Conservation (phyloP, 2,329 filamentous ascomycete genomes). For the Aspergillus jensenii region DNA sequence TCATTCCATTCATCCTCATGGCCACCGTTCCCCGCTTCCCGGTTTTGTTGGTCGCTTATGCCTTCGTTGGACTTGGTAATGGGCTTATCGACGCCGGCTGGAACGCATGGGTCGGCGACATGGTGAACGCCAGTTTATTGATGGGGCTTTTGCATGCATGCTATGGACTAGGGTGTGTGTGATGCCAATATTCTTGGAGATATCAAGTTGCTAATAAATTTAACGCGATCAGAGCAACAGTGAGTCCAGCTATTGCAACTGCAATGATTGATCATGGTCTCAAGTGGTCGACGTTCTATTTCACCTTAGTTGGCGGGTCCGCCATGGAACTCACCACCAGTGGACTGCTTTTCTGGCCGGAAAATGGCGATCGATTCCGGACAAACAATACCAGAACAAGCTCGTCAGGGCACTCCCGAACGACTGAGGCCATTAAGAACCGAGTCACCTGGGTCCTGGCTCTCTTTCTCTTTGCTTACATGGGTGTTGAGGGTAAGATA, state of each 20-base stretch:
- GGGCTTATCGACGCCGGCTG: slow-evolving; percentile 52
- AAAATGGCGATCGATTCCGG: slow-evolving; percentile 7
- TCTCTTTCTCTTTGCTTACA: slow-evolving; percentile 52
- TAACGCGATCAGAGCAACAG: slow-evolving; percentile 6
- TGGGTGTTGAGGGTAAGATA: slow-evolving; percentile 65
- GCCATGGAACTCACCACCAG: slow-evolving; percentile 7
- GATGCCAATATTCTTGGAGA: not conserved
- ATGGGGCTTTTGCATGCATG: slow-evolving; percentile 71
- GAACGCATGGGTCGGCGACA: slow-evolving; percentile 66
- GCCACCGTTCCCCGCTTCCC: slow-evolving; percentile 36
- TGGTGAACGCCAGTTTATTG: slow-evolving; percentile 70
- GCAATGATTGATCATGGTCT: slow-evolving; percentile 13
- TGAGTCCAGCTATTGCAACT: slow-evolving; percentile 13
- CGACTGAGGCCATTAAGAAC: slow-evolving; percentile 10
- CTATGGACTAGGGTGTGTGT: slow-evolving; percentile 62
- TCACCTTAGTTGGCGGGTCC: slow-evolving; percentile 10
- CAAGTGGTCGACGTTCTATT: slow-evolving; percentile 13
- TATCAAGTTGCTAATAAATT: not conserved
- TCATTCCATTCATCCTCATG: slow-evolving; percentile 30
- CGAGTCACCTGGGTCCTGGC: slow-evolving; percentile 12
- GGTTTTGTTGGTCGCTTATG: slow-evolving; percentile 33
- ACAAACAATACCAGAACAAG: slow-evolving; percentile 6
- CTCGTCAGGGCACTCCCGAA: slow-evolving; percentile 4
- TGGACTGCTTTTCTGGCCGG: slow-evolving; percentile 10
- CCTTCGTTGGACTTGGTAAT: slow-evolving; percentile 38